Percentiles rank a stretch among this genome's conserved stretches.
phyloP scores from a whole-genome alignment of 225 moss, liverwort and hornwort genomes.

The Rhytidiadelphus loreus region DNA sequence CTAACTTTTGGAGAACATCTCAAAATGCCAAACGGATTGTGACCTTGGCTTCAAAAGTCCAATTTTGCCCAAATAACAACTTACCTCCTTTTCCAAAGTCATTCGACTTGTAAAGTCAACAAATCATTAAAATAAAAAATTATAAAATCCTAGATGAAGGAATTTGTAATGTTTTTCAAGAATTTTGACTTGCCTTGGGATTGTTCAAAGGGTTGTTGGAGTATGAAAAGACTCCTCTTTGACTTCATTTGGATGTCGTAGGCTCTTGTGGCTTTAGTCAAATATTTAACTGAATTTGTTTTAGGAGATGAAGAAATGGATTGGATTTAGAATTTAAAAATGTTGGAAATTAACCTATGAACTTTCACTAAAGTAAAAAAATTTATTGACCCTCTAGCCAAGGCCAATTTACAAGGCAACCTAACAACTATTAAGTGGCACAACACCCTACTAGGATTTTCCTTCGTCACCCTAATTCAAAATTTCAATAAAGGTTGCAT shows the following conservation, averaged over 20 bases:
- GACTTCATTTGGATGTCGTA: not conserved
- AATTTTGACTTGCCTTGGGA: not conserved
- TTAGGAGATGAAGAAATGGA: not conserved
- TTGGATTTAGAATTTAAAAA: not conserved
- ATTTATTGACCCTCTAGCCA: accelerated
- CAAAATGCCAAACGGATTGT: too few species aligned
- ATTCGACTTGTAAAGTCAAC: too few species aligned
- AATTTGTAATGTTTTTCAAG: not conserved
- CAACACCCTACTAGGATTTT: accelerated
- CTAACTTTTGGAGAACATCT: too few species aligned
- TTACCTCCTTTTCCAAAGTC: too few species aligned
- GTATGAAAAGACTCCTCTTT: accelerated
- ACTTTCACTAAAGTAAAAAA: not conserved
- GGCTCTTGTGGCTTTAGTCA: too few species aligned
- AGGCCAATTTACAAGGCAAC: accelerated
- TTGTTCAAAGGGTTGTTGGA: not conserved
- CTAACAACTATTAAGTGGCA: accelerated
- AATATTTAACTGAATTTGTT: not conserved
- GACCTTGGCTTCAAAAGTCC: too few species aligned
- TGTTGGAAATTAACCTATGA: not conserved
- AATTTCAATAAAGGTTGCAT: not conserved
- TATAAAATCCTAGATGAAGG: accelerated
- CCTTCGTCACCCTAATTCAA: accelerated
- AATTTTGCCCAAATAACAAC: too few species aligned
- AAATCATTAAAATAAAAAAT: too few species aligned